Conservation (phyloP, 306 rosid species). For the Glycine soja region DNA sequence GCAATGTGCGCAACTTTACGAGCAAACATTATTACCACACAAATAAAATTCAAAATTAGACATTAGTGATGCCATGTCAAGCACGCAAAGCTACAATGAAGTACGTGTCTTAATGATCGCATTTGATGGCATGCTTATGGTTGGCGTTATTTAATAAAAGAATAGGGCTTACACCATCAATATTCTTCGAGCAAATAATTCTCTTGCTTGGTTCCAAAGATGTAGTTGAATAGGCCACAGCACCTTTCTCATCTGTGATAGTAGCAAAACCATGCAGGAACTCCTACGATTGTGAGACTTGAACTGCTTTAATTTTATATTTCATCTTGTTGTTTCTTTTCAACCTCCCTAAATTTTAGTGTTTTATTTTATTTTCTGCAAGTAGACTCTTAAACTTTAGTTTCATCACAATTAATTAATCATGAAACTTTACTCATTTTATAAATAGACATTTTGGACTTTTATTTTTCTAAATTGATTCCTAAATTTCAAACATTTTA, state of each 20-base stretch:
- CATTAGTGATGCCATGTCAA: conserved; percentile 30
- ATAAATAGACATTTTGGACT: too few species aligned
- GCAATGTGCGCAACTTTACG: conserved; percentile 13
- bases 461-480: too few species aligned
- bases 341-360: too few species aligned
- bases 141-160: conserved; percentile 44
- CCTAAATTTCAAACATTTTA: not conserved
- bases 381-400: too few species aligned
- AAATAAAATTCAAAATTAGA: conserved; percentile 26
- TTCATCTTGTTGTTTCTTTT: too few species aligned
- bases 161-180: conserved; percentile 41
- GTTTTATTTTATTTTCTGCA: too few species aligned
- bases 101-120: not conserved
- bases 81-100: not conserved
- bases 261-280: not conserved
- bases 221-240: conserved; percentile 44
- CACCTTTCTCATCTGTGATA: conserved; percentile 4
- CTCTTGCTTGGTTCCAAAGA: conserved; percentile 46
- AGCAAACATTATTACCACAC: conserved; percentile 22
- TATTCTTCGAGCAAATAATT: conserved; percentile 48
- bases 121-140: conserved; percentile 36
- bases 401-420: too few species aligned
- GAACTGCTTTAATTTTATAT: conserved; percentile 3
- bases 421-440: too few species aligned
- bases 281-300: conserved; percentile 24